These are phyloP conservation scores for Fremontodendron californicum DNA, from an alignment of 345 rosid genomes.

Conservation along the genomic window DNA sequence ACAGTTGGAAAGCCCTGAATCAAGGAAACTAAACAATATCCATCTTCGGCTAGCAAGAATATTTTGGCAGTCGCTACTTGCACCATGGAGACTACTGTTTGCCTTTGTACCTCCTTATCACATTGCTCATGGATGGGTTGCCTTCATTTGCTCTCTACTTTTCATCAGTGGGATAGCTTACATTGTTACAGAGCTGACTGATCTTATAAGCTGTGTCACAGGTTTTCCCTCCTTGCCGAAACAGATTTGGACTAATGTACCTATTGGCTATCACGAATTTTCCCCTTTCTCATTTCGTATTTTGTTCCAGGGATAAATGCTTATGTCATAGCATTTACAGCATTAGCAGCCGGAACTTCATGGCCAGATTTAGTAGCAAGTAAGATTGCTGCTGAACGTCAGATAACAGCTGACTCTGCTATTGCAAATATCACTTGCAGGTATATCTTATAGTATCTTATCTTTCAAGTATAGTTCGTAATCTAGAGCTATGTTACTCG, in stretches of 20 bases:
- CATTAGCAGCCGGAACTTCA: slow-evolving; percentile 87
- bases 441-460: slow-evolving; percentile 26
- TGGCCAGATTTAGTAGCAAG: slow-evolving; percentile 99
- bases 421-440: slow-evolving; percentile 98
- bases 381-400: slow-evolving; percentile 95
- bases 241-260: neutral
- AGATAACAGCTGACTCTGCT: slow-evolving; percentile 90
- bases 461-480: neutral
- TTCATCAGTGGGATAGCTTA: slow-evolving; percentile 88
- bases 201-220: slow-evolving; percentile 88
- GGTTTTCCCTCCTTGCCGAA: slow-evolving; percentile 37
- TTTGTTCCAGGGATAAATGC: slow-evolving; percentile 66
- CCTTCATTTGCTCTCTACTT: slow-evolving; percentile 73
- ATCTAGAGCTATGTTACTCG: too few species aligned
- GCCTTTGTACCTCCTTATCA: slow-evolving; percentile 89
- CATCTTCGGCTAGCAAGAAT: slow-evolving; percentile 38
- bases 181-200: slow-evolving; percentile 66
- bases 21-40: slow-evolving; percentile 49
- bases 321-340: slow-evolving; percentile 93
- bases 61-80: slow-evolving; percentile 58
- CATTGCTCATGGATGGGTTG: slow-evolving; percentile 89
- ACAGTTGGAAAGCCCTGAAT: slow-evolving; percentile 56
- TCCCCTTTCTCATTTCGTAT: slow-evolving; percentile 1
- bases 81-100: slow-evolving; percentile 77
- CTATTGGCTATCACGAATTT: neutral